These are phyloP conservation scores for Clonostachys solani DNA, from an alignment of 2,329 filamentous ascomycete genomes.

Conservation along the genomic window DNA sequence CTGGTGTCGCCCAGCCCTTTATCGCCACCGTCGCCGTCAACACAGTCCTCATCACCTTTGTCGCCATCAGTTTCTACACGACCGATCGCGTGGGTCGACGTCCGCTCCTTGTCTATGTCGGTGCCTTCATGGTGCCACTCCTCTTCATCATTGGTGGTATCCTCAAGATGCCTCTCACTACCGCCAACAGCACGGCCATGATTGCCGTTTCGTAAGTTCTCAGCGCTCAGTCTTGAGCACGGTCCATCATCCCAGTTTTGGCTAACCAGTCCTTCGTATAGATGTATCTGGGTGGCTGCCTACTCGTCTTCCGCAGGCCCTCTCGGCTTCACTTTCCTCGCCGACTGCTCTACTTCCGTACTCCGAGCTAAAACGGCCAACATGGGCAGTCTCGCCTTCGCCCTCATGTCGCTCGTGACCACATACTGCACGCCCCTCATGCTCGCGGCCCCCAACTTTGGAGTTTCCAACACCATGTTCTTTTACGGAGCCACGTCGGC, in stretches of 20 bases:
- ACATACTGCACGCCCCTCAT: background rate
- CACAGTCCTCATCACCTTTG: constrained; percentile 38
- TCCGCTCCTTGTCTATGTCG: constrained; percentile 25
- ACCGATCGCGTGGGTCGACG: constrained; percentile 52
- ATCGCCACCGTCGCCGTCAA: constrained; percentile 40
- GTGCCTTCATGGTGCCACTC: constrained; percentile 22
- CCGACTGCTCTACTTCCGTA: background rate
- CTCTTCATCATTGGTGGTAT: constrained; percentile 21
- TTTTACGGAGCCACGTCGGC: constrained; percentile 3
- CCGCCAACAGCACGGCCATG: constrained; percentile 3
- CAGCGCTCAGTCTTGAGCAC: background rate
- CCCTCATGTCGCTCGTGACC: background rate
- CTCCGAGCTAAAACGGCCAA: background rate
- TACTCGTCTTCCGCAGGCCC: background rate
- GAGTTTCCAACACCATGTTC: background rate
- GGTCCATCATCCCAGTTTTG: background rate
- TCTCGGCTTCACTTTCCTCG: background rate
- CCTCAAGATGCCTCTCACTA: constrained; percentile 3
- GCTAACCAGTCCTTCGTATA: too few relatives aligned
- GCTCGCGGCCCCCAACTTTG: background rate
- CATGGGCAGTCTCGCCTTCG: background rate
- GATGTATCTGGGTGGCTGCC: background rate
- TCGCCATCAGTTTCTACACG: constrained; percentile 64
- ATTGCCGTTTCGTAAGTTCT: background rate
- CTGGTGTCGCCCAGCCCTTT: constrained; percentile 19